These are phyloP conservation scores for Colletotrichum sansevieriae DNA, from an alignment of 2,329 filamentous ascomycete species.

Conservation along the genomic window DNA sequence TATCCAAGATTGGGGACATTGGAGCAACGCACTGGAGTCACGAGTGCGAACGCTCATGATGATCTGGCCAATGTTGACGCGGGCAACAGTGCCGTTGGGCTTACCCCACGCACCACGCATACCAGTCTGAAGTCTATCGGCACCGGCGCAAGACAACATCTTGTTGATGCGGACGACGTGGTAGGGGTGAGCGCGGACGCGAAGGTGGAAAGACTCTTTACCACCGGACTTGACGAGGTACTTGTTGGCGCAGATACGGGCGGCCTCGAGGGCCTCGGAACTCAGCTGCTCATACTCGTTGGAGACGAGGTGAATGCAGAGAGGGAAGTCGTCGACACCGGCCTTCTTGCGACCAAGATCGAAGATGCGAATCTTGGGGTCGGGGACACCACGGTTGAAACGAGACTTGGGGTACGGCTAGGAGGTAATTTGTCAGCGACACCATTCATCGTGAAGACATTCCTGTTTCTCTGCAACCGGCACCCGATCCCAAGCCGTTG, in stretches of 20 bases:
- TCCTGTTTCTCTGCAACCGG: neutral
- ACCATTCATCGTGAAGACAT: neutral
- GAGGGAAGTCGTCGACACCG: conserved; percentile 99
- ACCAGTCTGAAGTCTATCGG: conserved; percentile 99
- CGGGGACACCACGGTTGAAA: conserved; percentile 99
- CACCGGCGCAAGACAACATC: conserved; percentile 99
- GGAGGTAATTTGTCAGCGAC: neutral
- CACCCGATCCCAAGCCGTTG: neutral
- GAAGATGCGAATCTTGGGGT: conserved; percentile 94
- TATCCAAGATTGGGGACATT: neutral
- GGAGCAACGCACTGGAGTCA: conserved; percentile 80
- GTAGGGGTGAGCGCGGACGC: conserved; percentile 94
- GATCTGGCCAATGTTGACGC: conserved; percentile 99
- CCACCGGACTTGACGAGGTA: conserved; percentile 80
- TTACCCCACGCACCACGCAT: conserved; percentile 99
- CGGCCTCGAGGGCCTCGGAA: conserved; percentile 99
- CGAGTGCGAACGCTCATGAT: conserved; percentile 96
- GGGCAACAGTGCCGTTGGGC: conserved; percentile 98
- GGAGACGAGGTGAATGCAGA: conserved; percentile 98
- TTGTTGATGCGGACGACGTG: conserved; percentile 99
- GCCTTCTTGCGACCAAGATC: conserved; percentile 99
- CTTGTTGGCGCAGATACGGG: conserved; percentile 99
- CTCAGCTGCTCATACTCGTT: conserved; percentile 99
- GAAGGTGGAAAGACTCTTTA: conserved; percentile 82
- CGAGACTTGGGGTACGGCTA: conserved; percentile 99